Percentiles rank a stretch among this genome's conserved stretches.
Evolutionary conservation across 371 early-diverging fungal genomes (phyloP).

Genomic region (Massospora cicadina): DNA sequence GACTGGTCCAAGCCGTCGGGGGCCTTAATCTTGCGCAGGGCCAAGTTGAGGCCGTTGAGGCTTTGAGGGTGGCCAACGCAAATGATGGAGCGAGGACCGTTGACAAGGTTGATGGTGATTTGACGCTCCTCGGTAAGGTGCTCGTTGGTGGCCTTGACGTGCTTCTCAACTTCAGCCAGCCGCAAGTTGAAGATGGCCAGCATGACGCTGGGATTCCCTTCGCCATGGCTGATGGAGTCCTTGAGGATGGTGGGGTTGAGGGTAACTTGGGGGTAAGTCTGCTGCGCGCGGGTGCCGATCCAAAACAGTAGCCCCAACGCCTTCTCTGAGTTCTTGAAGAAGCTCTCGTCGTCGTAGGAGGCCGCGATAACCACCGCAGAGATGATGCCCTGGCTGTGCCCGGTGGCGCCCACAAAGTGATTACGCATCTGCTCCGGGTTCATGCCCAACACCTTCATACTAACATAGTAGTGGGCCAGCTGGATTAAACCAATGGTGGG

Average conservation of each 20-base stretch:
- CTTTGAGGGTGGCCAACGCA: slow-evolving; percentile 78
- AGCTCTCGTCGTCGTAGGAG: slow-evolving; percentile 63
- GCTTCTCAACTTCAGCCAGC: slow-evolving; percentile 49
- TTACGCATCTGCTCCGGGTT: slow-evolving; percentile 27
- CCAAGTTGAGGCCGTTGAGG: slow-evolving; percentile 71
- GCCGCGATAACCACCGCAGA: slow-evolving; percentile 75
- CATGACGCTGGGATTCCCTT: slow-evolving; percentile 92
- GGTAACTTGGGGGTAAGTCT: slow-evolving; percentile 74
- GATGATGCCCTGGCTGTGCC: slow-evolving; percentile 89
- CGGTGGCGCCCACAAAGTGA: slow-evolving; percentile 61
- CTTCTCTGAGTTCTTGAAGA: slow-evolving; percentile 60
- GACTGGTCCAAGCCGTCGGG: slow-evolving; percentile 64
- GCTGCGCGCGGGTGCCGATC: slow-evolving; percentile 78
- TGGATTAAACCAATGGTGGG: slow-evolving; percentile 84
- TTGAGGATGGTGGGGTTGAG: slow-evolving; percentile 69
- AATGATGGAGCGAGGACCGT: slow-evolving; percentile 71
- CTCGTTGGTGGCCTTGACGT: slow-evolving; percentile 68
- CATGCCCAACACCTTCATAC: slow-evolving; percentile 36
- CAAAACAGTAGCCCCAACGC: slow-evolving; percentile 78
- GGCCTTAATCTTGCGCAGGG: slow-evolving; percentile 74
- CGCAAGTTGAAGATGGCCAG: slow-evolving; percentile 63
- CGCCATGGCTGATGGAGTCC: slow-evolving; percentile 74
- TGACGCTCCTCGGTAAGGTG: slow-evolving; percentile 63
- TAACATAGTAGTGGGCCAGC: slow-evolving; percentile 63
- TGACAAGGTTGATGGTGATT: slow-evolving; percentile 66